Base-by-base conservation (phyloP, 2,329 filamentous ascomycete species). In the Colletotrichum navitas region DNA sequence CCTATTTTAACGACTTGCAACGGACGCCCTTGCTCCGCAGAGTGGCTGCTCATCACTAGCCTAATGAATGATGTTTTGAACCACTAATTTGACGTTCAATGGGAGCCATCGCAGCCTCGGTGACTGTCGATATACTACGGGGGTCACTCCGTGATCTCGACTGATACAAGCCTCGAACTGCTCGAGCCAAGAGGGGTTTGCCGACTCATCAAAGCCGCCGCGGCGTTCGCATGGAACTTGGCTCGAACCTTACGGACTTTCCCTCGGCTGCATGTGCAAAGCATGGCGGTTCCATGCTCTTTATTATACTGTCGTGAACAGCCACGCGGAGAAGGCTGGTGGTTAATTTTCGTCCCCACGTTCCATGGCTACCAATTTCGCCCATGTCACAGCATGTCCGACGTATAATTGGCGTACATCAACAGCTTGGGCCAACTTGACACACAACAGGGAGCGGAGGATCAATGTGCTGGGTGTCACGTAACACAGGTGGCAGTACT, bases 1-100 rank as follows among this genome's bases (percentile, higher is more conserved):
- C 55, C 61, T 73, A 73, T 72, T 73, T 72, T 43, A 61, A 73
- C 72, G 72, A 72, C 69, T 72, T 65, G 60, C 56, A 68, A 66
- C 62, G 54, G 18, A 52, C 47, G 68, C n/a, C 68, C 68, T 60
- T 62, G 47, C 24, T 14, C 36, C 14, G 10, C n/a, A 36, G n/a
- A 63, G 16, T 5, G 60, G 6, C n/a, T 18, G 14, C 16, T 24
- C 36, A 39, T 26, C 18, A 11, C n/a, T 58, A 62, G 36, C 29
- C 29, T n/a, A 29, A 43, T 18, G 11, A 61, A n/a, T 32, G 59
- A 16, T 26, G 34, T 39, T 18, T 24, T 18, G 34, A 11, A 12
- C 26, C 41, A 14, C 29, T 6, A n/a, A 26, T 36, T 41, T 16
- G 29, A 47, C 16, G 39, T 65, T 32, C 36, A 34, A 32, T 41